Percentiles rank a stretch among this genome's conserved stretches.
Evolutionary conservation across 2,329 filamentous ascomycete species (phyloP).

Genomic region (Xylariaceae sp.): DNA sequence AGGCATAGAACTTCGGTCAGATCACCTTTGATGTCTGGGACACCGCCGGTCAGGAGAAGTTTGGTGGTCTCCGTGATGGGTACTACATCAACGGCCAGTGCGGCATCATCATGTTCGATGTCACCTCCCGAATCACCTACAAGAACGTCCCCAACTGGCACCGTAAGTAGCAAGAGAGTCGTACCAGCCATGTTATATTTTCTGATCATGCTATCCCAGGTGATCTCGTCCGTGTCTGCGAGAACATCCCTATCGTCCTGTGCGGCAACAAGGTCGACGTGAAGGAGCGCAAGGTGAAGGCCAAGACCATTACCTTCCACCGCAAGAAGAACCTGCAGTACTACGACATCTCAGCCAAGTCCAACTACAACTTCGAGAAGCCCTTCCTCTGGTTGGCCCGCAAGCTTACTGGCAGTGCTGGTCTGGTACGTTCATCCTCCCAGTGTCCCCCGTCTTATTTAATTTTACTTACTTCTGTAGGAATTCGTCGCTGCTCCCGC

Average conservation of each 20-base stretch:
- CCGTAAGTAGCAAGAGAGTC: constrained; percentile 59
- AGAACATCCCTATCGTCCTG: constrained; percentile 98
- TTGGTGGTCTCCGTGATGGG: constrained; percentile 96
- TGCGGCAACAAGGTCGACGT: constrained; percentile 99
- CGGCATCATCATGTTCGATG: constrained; percentile 99
- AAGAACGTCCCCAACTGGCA: constrained; percentile 99
- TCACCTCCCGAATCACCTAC: constrained; percentile 99
- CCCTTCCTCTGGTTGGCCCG: constrained; percentile 98
- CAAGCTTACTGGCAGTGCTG: constrained; percentile 94
- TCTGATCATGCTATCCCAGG: constrained; percentile 47
- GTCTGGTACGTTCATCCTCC: constrained; percentile 56
- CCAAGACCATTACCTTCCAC: constrained; percentile 99
- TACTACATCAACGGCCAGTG: constrained; percentile 99
- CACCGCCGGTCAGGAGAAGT: constrained; percentile 98
- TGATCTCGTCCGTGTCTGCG: constrained; percentile 97
- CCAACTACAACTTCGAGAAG: constrained; percentile 99
- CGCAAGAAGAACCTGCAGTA: constrained; percentile 99
- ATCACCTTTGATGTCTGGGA: constrained; percentile 99
- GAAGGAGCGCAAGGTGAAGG: constrained; percentile 99
- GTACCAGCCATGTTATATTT: constrained; percentile 1
- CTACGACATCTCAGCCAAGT: constrained; percentile 99
- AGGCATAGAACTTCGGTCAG: constrained; percentile 73
- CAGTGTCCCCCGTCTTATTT: constrained; percentile 16
- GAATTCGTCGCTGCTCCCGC: constrained; percentile 96
- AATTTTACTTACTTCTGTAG: constrained; percentile 42